phyloP scores from a whole-genome alignment of 176 grass and related monocot genomes.

The Triticum turgidum region DNA sequence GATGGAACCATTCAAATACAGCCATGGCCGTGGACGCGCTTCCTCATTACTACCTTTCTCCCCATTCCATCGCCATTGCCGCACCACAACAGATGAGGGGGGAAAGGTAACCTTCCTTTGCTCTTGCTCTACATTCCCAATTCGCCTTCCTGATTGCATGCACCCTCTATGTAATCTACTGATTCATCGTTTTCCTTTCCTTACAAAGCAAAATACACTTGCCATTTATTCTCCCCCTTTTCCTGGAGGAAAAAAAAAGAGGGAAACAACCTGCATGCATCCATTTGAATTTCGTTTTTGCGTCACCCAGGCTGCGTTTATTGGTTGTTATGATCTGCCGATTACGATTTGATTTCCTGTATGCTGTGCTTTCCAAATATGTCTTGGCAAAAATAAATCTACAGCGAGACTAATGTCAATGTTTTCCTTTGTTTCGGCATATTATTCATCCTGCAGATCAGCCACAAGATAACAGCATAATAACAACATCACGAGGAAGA shows the following conservation, averaged over 20 bases:
- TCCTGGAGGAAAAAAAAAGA: not conserved
- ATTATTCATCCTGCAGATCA: conserved; percentile 21
- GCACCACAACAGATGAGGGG: not conserved
- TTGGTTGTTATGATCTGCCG: not conserved
- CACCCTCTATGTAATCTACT: not conserved
- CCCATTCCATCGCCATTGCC: conserved; percentile 4
- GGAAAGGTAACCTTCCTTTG: not conserved
- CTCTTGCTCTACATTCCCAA: not conserved
- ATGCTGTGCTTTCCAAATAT: not conserved
- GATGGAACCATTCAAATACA: conserved; percentile 19
- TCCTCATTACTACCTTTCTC: conserved; percentile 10
- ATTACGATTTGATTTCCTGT: conserved; percentile 1
- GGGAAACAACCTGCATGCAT: not conserved
- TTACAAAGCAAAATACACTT: not conserved
- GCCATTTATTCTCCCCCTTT: not conserved
- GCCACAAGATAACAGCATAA: not conserved
- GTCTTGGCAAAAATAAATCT: not conserved
- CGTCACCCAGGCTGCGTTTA: not conserved
- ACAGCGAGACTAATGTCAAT: conserved; percentile 9
- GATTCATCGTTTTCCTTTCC: not conserved
- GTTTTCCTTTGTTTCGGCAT: not conserved
- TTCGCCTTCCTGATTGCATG: not conserved
- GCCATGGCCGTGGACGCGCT: not conserved
- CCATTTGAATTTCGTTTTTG: not conserved
- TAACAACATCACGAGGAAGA: not conserved